These are phyloP conservation scores for Lactarius indigo DNA, from an alignment of 768 basidiomycete species.

Conservation along the genomic window DNA sequence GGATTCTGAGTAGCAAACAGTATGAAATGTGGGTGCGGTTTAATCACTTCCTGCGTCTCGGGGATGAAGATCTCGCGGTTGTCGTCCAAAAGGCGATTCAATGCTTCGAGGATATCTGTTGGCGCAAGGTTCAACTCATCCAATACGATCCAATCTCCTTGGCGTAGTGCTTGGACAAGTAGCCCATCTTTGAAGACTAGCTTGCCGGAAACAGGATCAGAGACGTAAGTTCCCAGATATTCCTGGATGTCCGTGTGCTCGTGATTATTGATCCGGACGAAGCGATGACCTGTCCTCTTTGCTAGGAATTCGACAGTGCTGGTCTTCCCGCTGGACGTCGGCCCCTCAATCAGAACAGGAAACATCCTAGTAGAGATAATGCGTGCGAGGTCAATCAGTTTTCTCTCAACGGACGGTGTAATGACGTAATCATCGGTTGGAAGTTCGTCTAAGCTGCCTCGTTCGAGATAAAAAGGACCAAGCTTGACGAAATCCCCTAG, in stretches of 20 bases:
- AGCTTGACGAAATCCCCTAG: slow-evolving; percentile 69
- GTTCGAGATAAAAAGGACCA: slow-evolving; percentile 87
- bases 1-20: slow-evolving; percentile 99
- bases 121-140: slow-evolving; percentile 98
- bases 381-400: slow-evolving; percentile 91
- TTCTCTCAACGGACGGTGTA: slow-evolving; percentile 91
- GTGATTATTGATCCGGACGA: slow-evolving; percentile 99
- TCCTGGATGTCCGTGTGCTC: slow-evolving; percentile 99
- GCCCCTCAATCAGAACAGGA: slow-evolving; percentile 95
- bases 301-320: slow-evolving; percentile 96
- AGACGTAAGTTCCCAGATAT: slow-evolving; percentile 94
- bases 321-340: slow-evolving; percentile 97
- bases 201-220: slow-evolving; percentile 89
- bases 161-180: slow-evolving; percentile 84
- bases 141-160: slow-evolving; percentile 96
- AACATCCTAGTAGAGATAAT: slow-evolving; percentile 86
- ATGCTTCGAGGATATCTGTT: slow-evolving; percentile 94
- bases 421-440: slow-evolving; percentile 81
- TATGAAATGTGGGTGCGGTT: slow-evolving; percentile 94
- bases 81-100: slow-evolving; percentile 95
- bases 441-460: slow-evolving; percentile 64
- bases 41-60: slow-evolving; percentile 92
- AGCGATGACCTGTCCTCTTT: slow-evolving; percentile 86
- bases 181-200: slow-evolving; percentile 93
- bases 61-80: slow-evolving; percentile 95